These are phyloP conservation scores for Magnaporthiopsis incrustans DNA, from an alignment of 2,329 filamentous ascomycete genomes.

Conservation along the genomic window DNA sequence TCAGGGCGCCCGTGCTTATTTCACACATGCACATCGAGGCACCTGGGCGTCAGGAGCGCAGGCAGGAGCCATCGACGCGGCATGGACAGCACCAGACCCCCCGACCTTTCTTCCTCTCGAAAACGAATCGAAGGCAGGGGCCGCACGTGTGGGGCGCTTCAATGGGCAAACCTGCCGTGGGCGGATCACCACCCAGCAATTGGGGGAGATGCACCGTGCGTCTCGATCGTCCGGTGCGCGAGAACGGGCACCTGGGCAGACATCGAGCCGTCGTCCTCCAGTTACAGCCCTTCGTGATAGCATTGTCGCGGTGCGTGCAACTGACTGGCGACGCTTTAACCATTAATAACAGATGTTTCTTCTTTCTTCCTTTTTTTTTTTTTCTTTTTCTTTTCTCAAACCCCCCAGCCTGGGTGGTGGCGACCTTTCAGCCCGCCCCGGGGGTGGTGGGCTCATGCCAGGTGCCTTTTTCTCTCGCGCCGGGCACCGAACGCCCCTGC, in stretches of 20 bases:
- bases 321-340: neutral
- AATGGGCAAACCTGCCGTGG: neutral
- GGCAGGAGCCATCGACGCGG: constrained; percentile 6
- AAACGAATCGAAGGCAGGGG: neutral
- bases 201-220: neutral
- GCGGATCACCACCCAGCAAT: neutral
- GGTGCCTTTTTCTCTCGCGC: neutral
- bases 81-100: neutral
- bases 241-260: neutral
- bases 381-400: too few species aligned
- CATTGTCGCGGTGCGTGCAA: neutral
- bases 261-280: neutral
- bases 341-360: neutral
- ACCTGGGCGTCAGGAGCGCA: neutral
- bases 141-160: neutral
- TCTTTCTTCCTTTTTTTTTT: too few species aligned
- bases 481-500: neutral
- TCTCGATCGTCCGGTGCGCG: neutral
- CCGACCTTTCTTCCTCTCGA: neutral
- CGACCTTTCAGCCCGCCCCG: neutral
- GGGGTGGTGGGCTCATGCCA: neutral
- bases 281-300: neutral
- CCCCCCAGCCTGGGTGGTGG: neutral
- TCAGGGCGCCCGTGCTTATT: constrained; percentile 6
- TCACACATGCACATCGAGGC: neutral